Evolutionary conservation across 805 yeast genomes (phyloP), one percentile per base, ranked within the genome.

Genomic region (Yarrowia sp.): DNA sequence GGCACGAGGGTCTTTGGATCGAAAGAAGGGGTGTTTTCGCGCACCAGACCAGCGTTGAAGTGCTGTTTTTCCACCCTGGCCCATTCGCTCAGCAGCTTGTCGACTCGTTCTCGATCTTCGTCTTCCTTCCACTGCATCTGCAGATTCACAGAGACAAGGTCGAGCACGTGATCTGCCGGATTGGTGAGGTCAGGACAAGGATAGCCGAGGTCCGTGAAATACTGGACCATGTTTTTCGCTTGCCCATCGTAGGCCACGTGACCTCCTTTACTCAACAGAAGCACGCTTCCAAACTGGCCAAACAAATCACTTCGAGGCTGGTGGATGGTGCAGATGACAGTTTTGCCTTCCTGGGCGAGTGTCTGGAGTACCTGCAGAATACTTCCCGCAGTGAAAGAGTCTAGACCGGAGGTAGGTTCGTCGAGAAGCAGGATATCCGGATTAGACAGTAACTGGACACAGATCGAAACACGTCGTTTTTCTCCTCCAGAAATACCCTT

Each of bases 371-470:
- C 84, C 38, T 82, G 79, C 47, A 92, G 75, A 42, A 91, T 88
- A 2, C 90, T 84, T 0, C 85, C 82, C 0, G 96, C 89, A 0
- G 95, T 90, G 68, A 90, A 85, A 13, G 93, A 85, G 74, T 92
- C 97, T 33, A 92, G 80, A 0, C 97, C 97, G 5, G 96, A 90
- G 0, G 97, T 92, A 2, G 97, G 97, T 74, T 92, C 97, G 76
- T 92, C 97, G 30, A 92, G 76, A 61, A 92, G 82, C 42, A 92
- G 75, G 44, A 92, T 81, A 68, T 86, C 86, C 0, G 96, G 94
- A 68, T 86, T 86, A 69, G 87, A 86, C 47, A 92, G 78, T 42
- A 92, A 78, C 74, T 91, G 96, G 52, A 90, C 84, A 2, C 93
- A 94, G 76, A 92, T 90, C 0, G 94, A 87, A 0, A 92, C 88